Evolutionary conservation across 73 alveolate species (phyloP).

Genomic region (Tetrahymena elliotti): DNA sequence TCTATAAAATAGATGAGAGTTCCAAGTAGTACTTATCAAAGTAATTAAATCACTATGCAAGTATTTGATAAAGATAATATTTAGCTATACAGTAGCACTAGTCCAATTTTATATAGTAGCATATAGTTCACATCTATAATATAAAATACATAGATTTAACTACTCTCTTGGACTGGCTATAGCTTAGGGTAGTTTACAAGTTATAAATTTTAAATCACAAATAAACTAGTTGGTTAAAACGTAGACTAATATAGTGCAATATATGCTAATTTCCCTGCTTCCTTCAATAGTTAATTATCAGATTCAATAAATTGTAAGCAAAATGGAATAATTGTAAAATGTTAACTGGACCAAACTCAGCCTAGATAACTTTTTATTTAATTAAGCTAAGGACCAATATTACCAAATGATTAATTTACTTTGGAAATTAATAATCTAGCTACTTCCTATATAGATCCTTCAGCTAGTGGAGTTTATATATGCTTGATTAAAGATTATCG

Average conservation of each 20-base stretch:
- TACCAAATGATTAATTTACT: background rate
- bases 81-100: background rate
- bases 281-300: background rate
- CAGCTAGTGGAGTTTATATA: background rate
- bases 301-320: background rate
- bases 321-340: background rate
- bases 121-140: background rate
- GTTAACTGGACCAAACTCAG: background rate
- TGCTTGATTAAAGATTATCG: background rate
- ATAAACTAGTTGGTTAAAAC: background rate
- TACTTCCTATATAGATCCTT: background rate
- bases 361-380: background rate
- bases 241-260: background rate
- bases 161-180: background rate
- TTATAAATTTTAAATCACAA: background rate
- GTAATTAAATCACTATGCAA: background rate
- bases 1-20: background rate
- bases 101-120: background rate
- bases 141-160: background rate
- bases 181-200: background rate
- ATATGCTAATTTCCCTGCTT: background rate
- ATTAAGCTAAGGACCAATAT: background rate
- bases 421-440: background rate
- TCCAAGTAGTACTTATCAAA: background rate
- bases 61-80: background rate